These are phyloP conservation scores for Phyllosticta citribraziliensis DNA, from an alignment of 2,329 filamentous ascomycete genomes.

Conservation along the genomic window DNA sequence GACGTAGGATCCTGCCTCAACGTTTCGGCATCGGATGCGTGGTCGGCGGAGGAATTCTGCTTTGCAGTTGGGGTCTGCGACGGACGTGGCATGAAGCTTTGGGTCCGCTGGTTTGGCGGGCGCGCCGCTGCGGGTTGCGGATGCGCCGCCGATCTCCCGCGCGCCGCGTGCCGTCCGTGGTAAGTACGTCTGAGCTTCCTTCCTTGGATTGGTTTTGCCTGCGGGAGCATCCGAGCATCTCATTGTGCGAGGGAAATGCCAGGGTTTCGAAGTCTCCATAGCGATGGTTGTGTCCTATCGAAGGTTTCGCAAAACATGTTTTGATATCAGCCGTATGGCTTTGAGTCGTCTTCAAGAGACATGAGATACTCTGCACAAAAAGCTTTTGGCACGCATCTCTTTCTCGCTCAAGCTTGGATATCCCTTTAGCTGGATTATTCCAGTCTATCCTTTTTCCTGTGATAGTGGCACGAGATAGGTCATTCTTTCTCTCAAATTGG, in stretches of 20 bases:
- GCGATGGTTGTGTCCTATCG: too few relatives aligned
- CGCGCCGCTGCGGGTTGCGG: not conserved
- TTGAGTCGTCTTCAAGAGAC: too few relatives aligned
- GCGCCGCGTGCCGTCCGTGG: not conserved
- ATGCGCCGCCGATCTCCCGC: constrained; percentile 7
- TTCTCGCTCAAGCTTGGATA: too few relatives aligned
- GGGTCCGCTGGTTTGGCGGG: not conserved
- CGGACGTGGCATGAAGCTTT: not conserved
- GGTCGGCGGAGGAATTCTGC: not conserved
- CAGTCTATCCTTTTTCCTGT: too few relatives aligned
- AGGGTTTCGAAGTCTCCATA: not conserved
- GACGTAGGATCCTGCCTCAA: not conserved
- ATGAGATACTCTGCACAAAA: too few relatives aligned
- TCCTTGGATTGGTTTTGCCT: not conserved
- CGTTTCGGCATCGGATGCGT: not conserved
- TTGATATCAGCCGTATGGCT: too few relatives aligned
- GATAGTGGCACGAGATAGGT: too few relatives aligned
- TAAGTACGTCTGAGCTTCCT: not conserved
- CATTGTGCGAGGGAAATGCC: not conserved
- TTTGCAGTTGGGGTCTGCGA: too few relatives aligned
- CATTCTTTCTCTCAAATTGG: too few relatives aligned
- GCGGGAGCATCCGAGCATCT: not conserved
- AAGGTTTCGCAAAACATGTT: too few relatives aligned
- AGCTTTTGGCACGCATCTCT: too few relatives aligned
- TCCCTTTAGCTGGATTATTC: too few relatives aligned